Evolutionary conservation across 306 rosid species (phyloP).

Genomic region (Benincasa hispida): DNA sequence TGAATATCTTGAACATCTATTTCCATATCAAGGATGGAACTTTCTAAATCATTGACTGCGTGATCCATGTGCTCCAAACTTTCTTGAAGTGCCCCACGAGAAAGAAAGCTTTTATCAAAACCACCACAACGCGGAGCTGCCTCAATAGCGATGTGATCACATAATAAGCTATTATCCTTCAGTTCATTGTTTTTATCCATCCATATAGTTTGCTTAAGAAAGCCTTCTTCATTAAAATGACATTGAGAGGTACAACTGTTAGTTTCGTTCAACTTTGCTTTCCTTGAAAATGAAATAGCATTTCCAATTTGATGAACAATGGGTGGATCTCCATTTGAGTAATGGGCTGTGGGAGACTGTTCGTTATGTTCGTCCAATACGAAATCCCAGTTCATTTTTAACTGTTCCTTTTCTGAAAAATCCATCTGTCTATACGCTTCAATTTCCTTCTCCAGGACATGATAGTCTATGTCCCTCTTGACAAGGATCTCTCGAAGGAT

Average conservation of each 20-base stretch:
- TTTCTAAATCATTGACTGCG: slow-evolving; percentile 3
- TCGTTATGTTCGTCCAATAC: slow-evolving; percentile 22
- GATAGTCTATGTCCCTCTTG: slow-evolving; percentile 67
- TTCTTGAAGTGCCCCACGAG: slow-evolving; percentile 20
- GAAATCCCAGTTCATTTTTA: slow-evolving; percentile 19
- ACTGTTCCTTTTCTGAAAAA: slow-evolving; percentile 21
- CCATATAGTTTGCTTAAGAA: neutral
- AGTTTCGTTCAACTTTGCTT: slow-evolving; percentile 5
- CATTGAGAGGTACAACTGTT: slow-evolving; percentile 13
- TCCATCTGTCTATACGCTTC: slow-evolving; percentile 51
- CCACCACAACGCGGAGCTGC: slow-evolving; percentile 10
- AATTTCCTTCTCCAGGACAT: slow-evolving; percentile 56
- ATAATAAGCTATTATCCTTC: neutral
- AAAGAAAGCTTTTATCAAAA: slow-evolving; percentile 5
- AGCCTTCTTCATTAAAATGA: slow-evolving; percentile 10
- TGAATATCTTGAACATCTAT: slow-evolving; percentile 47
- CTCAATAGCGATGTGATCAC: neutral
- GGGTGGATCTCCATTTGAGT: slow-evolving; percentile 18
- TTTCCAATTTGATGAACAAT: slow-evolving; percentile 13
- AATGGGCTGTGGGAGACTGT: slow-evolving; percentile 17
- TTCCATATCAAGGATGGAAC: slow-evolving; percentile 31
- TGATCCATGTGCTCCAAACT: slow-evolving; percentile 14
- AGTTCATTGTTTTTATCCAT: neutral
- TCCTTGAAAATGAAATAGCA: slow-evolving; percentile 6
- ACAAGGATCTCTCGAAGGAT: slow-evolving; percentile 75